Evolutionary conservation across 441 rosid genomes (phyloP).

Genomic region (Viola pubescens): DNA sequence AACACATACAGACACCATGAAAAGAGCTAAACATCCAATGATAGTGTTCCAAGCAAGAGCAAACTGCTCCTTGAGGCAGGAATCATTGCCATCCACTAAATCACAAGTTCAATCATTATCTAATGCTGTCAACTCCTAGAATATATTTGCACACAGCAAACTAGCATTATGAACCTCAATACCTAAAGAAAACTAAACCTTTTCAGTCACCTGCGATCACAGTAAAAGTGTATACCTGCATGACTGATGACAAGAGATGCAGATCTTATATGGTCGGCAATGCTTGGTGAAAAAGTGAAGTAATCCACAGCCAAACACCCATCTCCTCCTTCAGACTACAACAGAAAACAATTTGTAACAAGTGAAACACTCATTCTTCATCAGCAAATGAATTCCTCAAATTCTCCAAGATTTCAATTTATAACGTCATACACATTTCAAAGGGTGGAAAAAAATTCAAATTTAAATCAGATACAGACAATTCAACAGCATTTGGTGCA

Average conservation of each 20-base stretch:
- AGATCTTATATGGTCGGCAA: conserved; percentile 61
- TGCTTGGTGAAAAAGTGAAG: conserved; percentile 84
- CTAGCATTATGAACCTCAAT: neutral
- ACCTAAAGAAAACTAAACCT: neutral
- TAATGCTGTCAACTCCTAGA: neutral
- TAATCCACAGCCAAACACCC: conserved; percentile 60
- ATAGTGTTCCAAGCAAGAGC: no score
- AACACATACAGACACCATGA: neutral
- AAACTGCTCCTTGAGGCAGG: no score
- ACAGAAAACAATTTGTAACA: conserved; percentile 6
- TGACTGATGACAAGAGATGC: conserved; percentile 87
- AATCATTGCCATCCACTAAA: no score
- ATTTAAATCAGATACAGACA: no score
- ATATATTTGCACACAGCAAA: neutral
- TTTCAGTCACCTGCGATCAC: no score
- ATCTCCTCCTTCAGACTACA: conserved; percentile 57
- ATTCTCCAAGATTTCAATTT: no score
- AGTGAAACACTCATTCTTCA: neutral
- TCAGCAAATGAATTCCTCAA: neutral
- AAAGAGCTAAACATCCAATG: no score
- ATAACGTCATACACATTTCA: no score
- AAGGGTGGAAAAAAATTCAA: no score
- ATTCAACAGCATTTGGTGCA: no score
- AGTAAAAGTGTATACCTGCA: conserved; percentile 41
- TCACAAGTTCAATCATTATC: neutral